These are phyloP conservation scores for Spiraea crenata DNA, from an alignment of 331 rosid species.

Conservation along the genomic window DNA sequence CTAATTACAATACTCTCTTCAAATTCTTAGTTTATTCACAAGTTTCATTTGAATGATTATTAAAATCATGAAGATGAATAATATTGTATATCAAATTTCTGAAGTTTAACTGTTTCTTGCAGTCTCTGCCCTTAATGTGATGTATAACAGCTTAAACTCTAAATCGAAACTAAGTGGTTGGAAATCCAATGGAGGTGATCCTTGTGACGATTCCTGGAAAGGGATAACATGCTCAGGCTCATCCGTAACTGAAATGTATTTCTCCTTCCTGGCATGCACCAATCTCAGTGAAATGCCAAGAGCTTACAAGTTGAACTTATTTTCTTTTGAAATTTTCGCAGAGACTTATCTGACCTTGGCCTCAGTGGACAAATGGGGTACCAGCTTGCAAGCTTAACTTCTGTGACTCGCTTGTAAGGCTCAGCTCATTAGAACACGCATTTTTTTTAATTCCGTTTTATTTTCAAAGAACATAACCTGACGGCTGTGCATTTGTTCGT, in stretches of 20 bases:
- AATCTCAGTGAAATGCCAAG: not conserved
- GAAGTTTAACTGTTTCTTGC: slow-evolving; percentile 23
- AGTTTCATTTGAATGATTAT: slow-evolving; percentile 3
- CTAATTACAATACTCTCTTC: not conserved
- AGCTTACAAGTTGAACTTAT: slow-evolving; percentile 9
- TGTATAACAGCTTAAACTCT: slow-evolving; percentile 66
- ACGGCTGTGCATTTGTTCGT: slow-evolving; percentile 48
- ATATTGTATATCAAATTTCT: not conserved
- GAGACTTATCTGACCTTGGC: slow-evolving; percentile 56
- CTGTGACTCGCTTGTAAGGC: slow-evolving; percentile 78
- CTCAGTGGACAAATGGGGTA: slow-evolving; percentile 78
- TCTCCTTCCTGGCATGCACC: not conserved
- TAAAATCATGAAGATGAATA: too few relatives aligned
- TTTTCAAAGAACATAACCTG: slow-evolving; percentile 29
- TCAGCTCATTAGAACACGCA: slow-evolving; percentile 22
- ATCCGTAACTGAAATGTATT: slow-evolving; percentile 80
- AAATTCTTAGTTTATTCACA: not conserved
- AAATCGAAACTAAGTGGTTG: slow-evolving; percentile 59
- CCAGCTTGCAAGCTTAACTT: slow-evolving; percentile 66
- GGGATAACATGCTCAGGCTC: slow-evolving; percentile 77
- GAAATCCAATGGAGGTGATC: slow-evolving; percentile 83
- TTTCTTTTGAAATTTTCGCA: slow-evolving; percentile 32
- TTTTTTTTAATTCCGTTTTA: not conserved
- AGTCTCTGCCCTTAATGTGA: slow-evolving; percentile 74
- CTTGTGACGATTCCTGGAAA: slow-evolving; percentile 81